Percentiles rank a stretch among this genome's conserved stretches.
Evolutionary conservation across 345 rosid species (phyloP).

Genomic region (Bruguiera parviflora): DNA sequence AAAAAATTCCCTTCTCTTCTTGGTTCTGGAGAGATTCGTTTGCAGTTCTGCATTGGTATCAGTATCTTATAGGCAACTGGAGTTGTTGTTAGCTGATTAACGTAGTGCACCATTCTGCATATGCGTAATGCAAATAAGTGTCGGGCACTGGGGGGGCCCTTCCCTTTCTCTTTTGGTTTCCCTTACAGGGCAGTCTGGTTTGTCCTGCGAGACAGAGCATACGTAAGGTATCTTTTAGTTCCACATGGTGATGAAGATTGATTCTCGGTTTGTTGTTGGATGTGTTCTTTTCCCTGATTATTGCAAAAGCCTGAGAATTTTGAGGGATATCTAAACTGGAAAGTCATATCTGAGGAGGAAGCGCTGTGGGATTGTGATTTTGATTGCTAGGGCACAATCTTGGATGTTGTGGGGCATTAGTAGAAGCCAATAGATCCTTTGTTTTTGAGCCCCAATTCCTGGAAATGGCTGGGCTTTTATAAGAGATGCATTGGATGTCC

Average conservation of each 20-base stretch:
- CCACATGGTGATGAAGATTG: constrained; percentile 1
- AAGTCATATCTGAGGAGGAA: constrained; percentile 12
- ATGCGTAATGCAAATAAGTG: constrained; percentile 23
- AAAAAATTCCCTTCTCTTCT: constrained; percentile 27
- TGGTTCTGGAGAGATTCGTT: constrained; percentile 56
- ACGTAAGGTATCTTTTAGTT: constrained; percentile 7
- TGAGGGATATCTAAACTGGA: constrained; percentile 27
- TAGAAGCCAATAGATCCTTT: constrained; percentile 4
- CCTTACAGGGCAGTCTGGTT: constrained; percentile 19
- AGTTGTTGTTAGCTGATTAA: constrained; percentile 16
- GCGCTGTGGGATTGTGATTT: constrained; percentile 29
- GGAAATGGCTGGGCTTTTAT: constrained; percentile 23
- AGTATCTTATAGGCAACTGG: constrained; percentile 15
- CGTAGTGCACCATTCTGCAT: constrained; percentile 20
- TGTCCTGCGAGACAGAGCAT: constrained; percentile 17
- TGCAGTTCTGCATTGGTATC: constrained; percentile 17
- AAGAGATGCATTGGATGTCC: constrained; percentile 14
- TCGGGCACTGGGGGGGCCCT: constrained; percentile 33
- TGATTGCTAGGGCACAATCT: constrained; percentile 26
- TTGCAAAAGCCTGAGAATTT: constrained; percentile 20
- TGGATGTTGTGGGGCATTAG: constrained; percentile 14
- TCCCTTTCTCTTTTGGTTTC: constrained; percentile 23
- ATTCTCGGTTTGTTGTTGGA: constrained; percentile 22
- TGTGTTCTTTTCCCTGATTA: constrained; percentile 20
- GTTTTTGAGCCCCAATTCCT: constrained; percentile 35